Evolutionary conservation across 805 yeast species (phyloP).

Genomic region (Nakazawaea pomicola): DNA sequence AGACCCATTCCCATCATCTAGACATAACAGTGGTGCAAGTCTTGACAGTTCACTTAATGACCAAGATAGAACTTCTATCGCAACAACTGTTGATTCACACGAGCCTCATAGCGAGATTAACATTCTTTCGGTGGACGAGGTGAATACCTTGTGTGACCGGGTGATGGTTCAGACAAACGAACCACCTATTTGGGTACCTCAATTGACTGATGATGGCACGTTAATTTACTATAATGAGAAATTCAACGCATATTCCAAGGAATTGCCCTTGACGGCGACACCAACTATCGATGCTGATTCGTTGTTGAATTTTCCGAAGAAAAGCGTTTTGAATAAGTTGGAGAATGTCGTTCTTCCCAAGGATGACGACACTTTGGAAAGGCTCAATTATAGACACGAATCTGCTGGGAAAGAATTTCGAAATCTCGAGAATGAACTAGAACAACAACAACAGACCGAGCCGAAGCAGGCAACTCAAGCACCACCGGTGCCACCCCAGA

Average conservation of each 20-base stretch:
- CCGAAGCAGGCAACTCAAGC: constrained; percentile 15
- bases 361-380: constrained; percentile 6
- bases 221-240: constrained; percentile 57
- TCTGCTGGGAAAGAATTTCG: too few species aligned
- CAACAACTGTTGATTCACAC: neutral
- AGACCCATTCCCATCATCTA: constrained; percentile 15
- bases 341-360: constrained; percentile 4
- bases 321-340: constrained; percentile 2
- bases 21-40: constrained; percentile 46
- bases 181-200: constrained; percentile 57
- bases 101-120: constrained; percentile 13
- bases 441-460: neutral
- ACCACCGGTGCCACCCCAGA: too few species aligned
- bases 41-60: constrained; percentile 6
- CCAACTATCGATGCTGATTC: constrained; percentile 9
- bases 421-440: neutral
- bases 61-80: constrained; percentile 8
- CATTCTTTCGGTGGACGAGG: constrained; percentile 15
- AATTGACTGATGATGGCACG: constrained; percentile 48
- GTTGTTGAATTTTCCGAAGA: constrained; percentile 8
- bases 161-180: constrained; percentile 27
- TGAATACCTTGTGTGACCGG: constrained; percentile 5
- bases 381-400: constrained; percentile 8
- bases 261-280: constrained; percentile 45
- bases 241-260: constrained; percentile 52